These are phyloP conservation scores for Starmerella sp. DNA, from an alignment of 805 yeast genomes.

Conservation along the genomic window DNA sequence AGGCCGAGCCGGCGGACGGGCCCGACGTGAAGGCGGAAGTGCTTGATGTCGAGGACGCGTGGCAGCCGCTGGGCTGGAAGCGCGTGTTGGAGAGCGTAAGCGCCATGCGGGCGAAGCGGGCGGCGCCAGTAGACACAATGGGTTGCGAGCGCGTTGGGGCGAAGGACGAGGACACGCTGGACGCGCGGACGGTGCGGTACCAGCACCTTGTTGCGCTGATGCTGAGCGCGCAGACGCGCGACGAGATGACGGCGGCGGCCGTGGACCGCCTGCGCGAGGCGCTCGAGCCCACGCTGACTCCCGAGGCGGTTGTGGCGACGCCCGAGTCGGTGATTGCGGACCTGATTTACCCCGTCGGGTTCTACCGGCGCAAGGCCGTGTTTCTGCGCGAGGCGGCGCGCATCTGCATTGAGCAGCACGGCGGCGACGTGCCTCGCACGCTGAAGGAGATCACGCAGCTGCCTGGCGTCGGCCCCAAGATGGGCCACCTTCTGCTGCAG, in stretches of 20 bases:
- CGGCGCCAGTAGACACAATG: slow-evolving; percentile 81
- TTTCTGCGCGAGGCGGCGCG: slow-evolving; percentile 54
- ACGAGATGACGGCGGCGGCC: slow-evolving; percentile 68
- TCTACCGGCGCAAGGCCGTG: slow-evolving; percentile 67
- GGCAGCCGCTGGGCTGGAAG: slow-evolving; percentile 25
- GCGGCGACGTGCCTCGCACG: slow-evolving; percentile 63
- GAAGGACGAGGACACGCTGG: slow-evolving; percentile 21
- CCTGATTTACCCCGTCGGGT: slow-evolving; percentile 72
- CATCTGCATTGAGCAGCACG: slow-evolving; percentile 39
- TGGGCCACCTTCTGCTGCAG: slow-evolving; percentile 76
- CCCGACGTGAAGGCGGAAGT: neutral
- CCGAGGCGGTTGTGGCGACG: slow-evolving; percentile 24
- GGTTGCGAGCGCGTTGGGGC: slow-evolving; percentile 62
- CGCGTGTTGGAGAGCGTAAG: slow-evolving; percentile 33
- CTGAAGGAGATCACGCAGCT: slow-evolving; percentile 52
- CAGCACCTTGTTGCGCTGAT: slow-evolving; percentile 70
- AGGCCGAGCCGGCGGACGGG: neutral
- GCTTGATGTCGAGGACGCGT: neutral
- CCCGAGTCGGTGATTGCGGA: slow-evolving; percentile 47
- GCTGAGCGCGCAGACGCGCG: slow-evolving; percentile 88
- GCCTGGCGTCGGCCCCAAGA: slow-evolving; percentile 94
- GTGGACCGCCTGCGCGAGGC: slow-evolving; percentile 48
- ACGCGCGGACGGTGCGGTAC: slow-evolving; percentile 39
- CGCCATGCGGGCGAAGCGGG: slow-evolving; percentile 50
- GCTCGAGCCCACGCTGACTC: slow-evolving; percentile 33